These are phyloP conservation scores for Paulownia fortunei DNA, from an alignment of 257 asterid genomes.

Conservation along the genomic window DNA sequence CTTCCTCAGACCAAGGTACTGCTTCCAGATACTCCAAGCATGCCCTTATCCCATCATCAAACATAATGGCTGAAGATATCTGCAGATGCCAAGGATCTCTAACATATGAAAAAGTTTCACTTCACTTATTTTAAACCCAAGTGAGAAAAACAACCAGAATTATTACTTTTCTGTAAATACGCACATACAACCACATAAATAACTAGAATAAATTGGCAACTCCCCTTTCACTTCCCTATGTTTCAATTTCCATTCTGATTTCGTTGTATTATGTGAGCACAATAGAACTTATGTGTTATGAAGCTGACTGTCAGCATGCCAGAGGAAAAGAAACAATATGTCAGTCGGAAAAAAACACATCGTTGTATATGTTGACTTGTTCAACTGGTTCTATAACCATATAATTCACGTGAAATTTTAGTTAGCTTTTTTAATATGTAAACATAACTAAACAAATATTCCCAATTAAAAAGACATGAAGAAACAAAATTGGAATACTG, in stretches of 20 bases:
- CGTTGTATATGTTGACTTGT: not conserved
- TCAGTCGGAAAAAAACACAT: not conserved
- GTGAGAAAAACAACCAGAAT: not conserved
- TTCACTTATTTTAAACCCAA: not conserved
- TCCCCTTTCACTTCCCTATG: not conserved
- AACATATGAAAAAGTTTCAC: not conserved
- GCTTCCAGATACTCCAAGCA: constrained; percentile 87
- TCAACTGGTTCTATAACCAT: not conserved
- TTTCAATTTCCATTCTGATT: constrained; percentile 7
- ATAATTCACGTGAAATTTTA: not conserved
- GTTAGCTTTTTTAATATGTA: not conserved
- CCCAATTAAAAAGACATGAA: not conserved
- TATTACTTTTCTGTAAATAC: not conserved
- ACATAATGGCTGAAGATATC: constrained; percentile 80
- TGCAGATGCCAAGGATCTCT: constrained; percentile 37
- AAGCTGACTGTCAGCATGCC: not conserved
- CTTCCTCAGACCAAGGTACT: constrained; percentile 87
- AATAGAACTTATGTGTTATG: not conserved
- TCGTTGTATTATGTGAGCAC: not conserved
- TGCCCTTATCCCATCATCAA: constrained; percentile 74
- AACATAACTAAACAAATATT: not conserved
- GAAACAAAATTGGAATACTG: not conserved
- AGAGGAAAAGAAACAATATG: not conserved
- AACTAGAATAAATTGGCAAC: not conserved
- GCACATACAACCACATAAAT: not conserved